phyloP scores from a whole-genome alignment of 2,329 filamentous ascomycete species.

The Fusarium metavorans region DNA sequence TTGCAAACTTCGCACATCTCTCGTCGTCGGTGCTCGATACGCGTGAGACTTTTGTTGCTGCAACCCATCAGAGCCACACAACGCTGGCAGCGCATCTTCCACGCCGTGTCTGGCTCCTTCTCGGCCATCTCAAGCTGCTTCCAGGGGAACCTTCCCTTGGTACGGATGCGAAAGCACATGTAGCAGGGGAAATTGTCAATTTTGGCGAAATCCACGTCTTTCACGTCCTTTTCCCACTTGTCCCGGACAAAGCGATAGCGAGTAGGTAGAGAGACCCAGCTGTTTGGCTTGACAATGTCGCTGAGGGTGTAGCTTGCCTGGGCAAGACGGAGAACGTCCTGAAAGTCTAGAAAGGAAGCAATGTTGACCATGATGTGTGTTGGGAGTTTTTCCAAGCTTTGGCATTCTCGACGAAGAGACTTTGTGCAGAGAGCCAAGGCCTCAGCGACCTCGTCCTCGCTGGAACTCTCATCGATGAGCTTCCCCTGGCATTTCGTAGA shows the following conservation, averaged over 20 bases:
- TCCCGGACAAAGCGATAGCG: slow-evolving; percentile 23
- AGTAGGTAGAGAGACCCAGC: slow-evolving; percentile 22
- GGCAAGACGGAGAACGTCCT: slow-evolving; percentile 14
- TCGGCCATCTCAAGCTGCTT: not conserved
- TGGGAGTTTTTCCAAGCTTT: slow-evolving; percentile 21
- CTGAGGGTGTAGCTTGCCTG: slow-evolving; percentile 9
- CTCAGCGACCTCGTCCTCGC: not conserved
- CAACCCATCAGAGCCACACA: slow-evolving; percentile 21
- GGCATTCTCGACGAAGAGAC: not conserved
- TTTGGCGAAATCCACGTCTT: not conserved
- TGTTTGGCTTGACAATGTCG: slow-evolving; percentile 11
- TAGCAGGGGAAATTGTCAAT: slow-evolving; percentile 26
- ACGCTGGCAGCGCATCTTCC: slow-evolving; percentile 29
- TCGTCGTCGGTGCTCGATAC: slow-evolving; percentile 21
- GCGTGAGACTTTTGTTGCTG: not conserved
- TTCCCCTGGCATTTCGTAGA: slow-evolving; percentile 25
- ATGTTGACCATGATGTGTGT: slow-evolving; percentile 23
- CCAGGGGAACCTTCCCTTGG: slow-evolving; percentile 10
- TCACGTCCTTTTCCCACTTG: slow-evolving; percentile 14
- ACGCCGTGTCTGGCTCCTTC: slow-evolving; percentile 2
- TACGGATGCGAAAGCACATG: slow-evolving; percentile 21
- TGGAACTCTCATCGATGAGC: not conserved
- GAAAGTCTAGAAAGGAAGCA: slow-evolving; percentile 9
- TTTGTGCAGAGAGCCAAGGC: slow-evolving; percentile 1
- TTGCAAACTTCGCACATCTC: slow-evolving; percentile 28